A percentile compares a stretch with the other conserved stretches of the same genome.
These are phyloP conservation scores for Globisporangium echinulatum DNA, from an alignment of 352 stramenopile species.

Conservation along the genomic window DNA sequence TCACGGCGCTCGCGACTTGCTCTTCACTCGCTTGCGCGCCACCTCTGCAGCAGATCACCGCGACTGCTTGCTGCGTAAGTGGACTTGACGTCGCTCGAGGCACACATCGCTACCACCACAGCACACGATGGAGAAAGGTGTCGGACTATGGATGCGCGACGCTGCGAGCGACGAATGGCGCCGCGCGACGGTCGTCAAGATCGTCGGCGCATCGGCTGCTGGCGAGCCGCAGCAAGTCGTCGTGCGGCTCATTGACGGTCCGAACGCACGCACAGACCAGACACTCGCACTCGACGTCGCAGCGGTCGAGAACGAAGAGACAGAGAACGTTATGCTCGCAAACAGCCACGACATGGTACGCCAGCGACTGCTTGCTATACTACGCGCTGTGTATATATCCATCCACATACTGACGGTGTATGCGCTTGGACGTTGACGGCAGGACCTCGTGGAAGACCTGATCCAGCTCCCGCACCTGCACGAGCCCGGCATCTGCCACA, in stretches of 20 bases:
- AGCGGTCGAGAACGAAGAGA: constrained; percentile 61
- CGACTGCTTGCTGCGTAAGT: no score
- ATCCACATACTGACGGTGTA: no score
- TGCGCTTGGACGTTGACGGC: neutral
- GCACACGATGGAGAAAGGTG: constrained; percentile 67
- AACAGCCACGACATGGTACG: constrained; percentile 82
- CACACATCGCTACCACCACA: neutral
- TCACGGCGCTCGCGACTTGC: no score
- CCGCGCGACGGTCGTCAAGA: constrained; percentile 48
- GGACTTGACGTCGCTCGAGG: neutral
- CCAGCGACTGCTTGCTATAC: neutral
- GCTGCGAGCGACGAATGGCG: constrained; percentile 60
- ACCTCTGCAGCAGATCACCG: no score
- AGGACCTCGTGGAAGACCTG: constrained; percentile 88
- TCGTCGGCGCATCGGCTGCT: constrained; percentile 16
- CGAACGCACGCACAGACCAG: constrained; percentile 36
- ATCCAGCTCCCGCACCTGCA: constrained; percentile 92
- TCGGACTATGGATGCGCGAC: constrained; percentile 72
- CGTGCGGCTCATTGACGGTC: constrained; percentile 49
- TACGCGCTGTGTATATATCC: no score
- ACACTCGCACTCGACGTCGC: constrained; percentile 44
- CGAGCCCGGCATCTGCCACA: constrained; percentile 93
- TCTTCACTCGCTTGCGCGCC: no score
- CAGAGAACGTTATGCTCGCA: constrained; percentile 53
- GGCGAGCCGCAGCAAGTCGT: constrained; percentile 28